phyloP scores from a whole-genome alignment of 163 green algal species.

The Prototheca wickerhamii region DNA sequence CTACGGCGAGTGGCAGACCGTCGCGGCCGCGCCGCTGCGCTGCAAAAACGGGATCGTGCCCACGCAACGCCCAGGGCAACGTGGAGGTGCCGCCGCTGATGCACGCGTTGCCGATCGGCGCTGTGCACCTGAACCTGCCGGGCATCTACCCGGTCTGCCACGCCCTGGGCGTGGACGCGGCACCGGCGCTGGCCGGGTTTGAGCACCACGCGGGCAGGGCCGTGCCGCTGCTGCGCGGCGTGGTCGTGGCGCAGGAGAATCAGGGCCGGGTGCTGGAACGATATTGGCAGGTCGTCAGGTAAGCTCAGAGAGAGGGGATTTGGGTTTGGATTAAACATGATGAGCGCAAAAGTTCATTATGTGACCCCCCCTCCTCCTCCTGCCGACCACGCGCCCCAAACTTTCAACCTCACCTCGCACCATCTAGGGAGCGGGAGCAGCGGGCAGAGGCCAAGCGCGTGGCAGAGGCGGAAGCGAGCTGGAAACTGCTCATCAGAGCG shows the following conservation, averaged over 20 bases:
- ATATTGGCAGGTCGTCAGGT: conserved; percentile 24
- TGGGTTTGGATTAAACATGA: no score
- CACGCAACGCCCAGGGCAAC: conserved; percentile 71
- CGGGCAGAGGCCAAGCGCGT: conserved; percentile 10
- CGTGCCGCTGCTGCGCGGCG: conserved; percentile 60
- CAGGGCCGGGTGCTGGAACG: conserved; percentile 19
- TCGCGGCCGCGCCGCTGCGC: conserved; percentile 38
- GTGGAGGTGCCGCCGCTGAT: conserved; percentile 65
- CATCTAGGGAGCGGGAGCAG: conserved; percentile 18
- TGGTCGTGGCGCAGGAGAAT: conserved; percentile 71
- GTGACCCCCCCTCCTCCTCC: no score
- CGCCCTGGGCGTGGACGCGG: conserved; percentile 61
- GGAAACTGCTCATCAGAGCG: conserved; percentile 29
- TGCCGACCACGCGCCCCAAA: background rate
- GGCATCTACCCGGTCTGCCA: conserved; percentile 35
- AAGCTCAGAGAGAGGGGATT: no score
- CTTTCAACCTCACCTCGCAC: background rate
- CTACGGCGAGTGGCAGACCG: conserved; percentile 85
- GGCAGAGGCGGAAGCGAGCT: conserved; percentile 20
- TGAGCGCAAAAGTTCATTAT: no score
- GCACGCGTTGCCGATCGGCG: conserved; percentile 47
- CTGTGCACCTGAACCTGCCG: conserved; percentile 47
- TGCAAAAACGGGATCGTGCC: conserved; percentile 65
- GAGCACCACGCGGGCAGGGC: conserved; percentile 57
- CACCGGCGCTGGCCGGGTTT: conserved; percentile 67